Base-by-base conservation (phyloP, 2,329 filamentous ascomycete genomes). In the Leptographium flavum region DNA sequence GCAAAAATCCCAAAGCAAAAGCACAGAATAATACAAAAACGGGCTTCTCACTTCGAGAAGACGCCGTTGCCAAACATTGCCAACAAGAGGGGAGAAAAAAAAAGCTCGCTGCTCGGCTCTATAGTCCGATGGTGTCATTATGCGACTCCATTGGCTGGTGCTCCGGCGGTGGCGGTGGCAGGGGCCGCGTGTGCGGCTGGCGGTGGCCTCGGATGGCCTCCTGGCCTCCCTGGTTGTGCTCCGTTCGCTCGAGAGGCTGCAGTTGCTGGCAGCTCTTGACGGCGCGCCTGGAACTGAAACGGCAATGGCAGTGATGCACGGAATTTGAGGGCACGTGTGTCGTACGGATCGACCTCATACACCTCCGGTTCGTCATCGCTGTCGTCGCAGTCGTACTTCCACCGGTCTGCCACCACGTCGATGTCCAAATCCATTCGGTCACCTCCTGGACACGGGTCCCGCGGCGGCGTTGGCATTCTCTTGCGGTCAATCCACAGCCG, bases 401-500 rank as follows among this genome's bases (percentile, higher is more conserved):
- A 94, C 49, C 80, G 75, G 58, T 90, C 84, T 23, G 63, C 66
- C 46, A 71, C 63, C 42, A 69, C 59, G 22, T 62, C 63, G 42
- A 69, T 59, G 22, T 62, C 60, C 25, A 50, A 25, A 3, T 48
- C 51, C 47, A 48, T 47, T 0, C 32, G 22, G 3, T 31, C 39
- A 3, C 37, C 36, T 10, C 17, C 9, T 1, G 41, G 21, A 15
- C 36, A 31, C 28, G 19, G n/a, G 56, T 61, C 61, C 59, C 63
- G 67, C 57, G 62, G 66, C 48, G 67, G 65, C 43, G 67, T 72
- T 37, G 61, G 72, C 58, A 87, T 67, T 46, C 81, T 79, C 54
- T 84, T 79, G 54, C 87, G 81, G 63, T 96, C 92, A 53, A 96
- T 86, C 74, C 87, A 87, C 53, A 94, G 62, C 33, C 90, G 79